Evolutionary conservation across 116 monocot genomes (phyloP).

Genomic region (Zostera marina): DNA sequence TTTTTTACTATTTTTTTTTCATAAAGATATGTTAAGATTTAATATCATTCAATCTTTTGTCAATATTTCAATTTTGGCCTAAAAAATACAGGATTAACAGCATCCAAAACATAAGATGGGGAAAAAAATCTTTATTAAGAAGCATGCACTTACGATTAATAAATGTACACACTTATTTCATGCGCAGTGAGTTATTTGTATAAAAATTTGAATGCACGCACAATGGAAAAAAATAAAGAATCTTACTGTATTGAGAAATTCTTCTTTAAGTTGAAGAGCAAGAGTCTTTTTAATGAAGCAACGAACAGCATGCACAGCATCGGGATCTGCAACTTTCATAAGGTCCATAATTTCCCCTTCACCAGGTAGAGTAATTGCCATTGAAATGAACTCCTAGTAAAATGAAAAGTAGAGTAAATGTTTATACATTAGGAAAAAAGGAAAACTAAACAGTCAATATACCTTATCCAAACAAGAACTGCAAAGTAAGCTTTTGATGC

Average conservation of each 20-base stretch:
- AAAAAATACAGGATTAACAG: no score
- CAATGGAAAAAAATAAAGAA: background rate
- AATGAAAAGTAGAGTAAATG: background rate
- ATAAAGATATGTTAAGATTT: no score
- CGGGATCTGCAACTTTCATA: slow-evolving; percentile 97
- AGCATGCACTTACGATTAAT: no score
- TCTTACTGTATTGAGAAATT: slow-evolving; percentile 54
- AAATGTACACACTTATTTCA: no score
- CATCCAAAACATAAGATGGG: no score
- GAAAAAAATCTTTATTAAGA: no score
- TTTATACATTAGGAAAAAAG: no score
- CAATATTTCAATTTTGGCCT: no score
- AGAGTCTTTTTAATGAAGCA: slow-evolving; percentile 68
- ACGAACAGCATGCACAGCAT: slow-evolving; percentile 92
- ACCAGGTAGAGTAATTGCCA: slow-evolving; percentile 92
- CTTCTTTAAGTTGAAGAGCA: slow-evolving; percentile 56
- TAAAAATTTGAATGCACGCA: no score
- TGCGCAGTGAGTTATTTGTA: no score
- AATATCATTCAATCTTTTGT: no score
- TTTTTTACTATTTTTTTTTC: no score
- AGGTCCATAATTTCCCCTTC: slow-evolving; percentile 99
- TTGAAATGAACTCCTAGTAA: slow-evolving; percentile 84
- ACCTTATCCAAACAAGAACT: slow-evolving; percentile 85
- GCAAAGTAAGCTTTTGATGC: slow-evolving; percentile 59
- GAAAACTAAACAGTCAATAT: background rate